Evolutionary conservation across 2,329 filamentous ascomycete species (phyloP), one percentile per base, ranked within the genome.

Genomic region (Alternaria sp.): DNA sequence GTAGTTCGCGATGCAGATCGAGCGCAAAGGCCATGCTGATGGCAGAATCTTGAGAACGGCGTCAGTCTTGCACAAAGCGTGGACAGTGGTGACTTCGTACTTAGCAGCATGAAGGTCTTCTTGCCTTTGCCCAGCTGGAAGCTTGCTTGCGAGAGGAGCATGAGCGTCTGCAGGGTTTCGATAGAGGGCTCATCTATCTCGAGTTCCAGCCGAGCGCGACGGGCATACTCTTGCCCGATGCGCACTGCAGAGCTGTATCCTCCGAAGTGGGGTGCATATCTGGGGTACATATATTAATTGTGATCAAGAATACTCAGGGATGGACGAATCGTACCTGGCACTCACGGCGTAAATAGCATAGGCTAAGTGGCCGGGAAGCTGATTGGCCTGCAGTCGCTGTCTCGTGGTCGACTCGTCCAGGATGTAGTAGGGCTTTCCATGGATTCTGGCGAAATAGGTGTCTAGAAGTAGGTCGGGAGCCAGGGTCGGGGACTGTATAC

Each of bases 61-160:
- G 69, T 77, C 64, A 75, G 73, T 66, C 21, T 57, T 43, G 36
- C 47, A 43, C 57, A 43, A 56, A 19, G 25, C 13, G 55, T 6
- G 11, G 53, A 52, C 3, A 21, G 43, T 57, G 4, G n/a, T 17
- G 55, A 44, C 58, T 45, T 62, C 66, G 68, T 89, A 92, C 92
- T 88, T 70, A 96, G 84, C 43, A 93, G 85, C 93, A 96, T 96
- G 70, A 93, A 96, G 1, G 92, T 90, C 79, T 92, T 96, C 80
- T 92, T 95, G 15, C 93, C 92, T 72, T 91, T 89, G 25, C 93
- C 93, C 28, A 89, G 85, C 36, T 93, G 92, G 52, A 90, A 93
- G 72, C 89, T 94, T 4, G 92, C 90, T 74, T 90, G 88, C 0
- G 91, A 88, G 3, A 97, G 86, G 10, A 97, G 84, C 49, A 97